Evolutionary conservation across 2,329 filamentous ascomycete species (phyloP), one percentile per base, ranked within the genome.

Genomic region (Trichoderma atroviride): DNA sequence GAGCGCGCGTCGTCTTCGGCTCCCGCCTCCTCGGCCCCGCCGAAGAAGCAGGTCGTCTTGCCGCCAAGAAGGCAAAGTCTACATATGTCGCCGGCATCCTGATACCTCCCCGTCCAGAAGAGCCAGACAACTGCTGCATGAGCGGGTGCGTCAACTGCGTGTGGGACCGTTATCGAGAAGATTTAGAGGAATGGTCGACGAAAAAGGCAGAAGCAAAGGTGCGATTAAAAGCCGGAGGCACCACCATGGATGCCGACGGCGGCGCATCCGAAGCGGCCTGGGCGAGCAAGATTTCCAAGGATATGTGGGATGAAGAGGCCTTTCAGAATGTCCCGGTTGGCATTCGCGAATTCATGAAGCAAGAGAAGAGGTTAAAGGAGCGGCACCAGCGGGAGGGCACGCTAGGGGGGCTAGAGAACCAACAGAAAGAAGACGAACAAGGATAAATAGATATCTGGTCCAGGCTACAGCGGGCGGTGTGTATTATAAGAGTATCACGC

Each of bases 111-210:
- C 87, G 88, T 59, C 96, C 96, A 1, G 86, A 89, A 59, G 95
- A 99, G 80, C 96, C 96, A 4, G 96, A 98, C 76, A 97, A 99
- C 78, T 99, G 96, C 85, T 99, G 96, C 81, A 99, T 99, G 96
- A 96, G 92, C 76, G 96, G 96, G 3, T 99, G 96, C 78, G 95
- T 97, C 60, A 94, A 98, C 79, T 99, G 96, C 79, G 96, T 98
- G 3, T 98, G 94, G 94, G 94, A 97, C 75, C 85, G 89, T 65
- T 98, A 90, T 80, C 87, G 94, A 10, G 95, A 99, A 73, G 96
- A 98, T 64, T 86, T 98, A 81, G 94, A 98, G 79, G 92, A 92
- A 69, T 98, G 94, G 93, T 91, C 90, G 4, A 82, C 83, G 16
- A 86, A 89, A 70, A 87, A 86, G 43, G 82, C 84, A 4, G 86